Percentiles rank a stretch among this genome's conserved stretches.
Evolutionary conservation across 208 protist species (phyloP).

Genomic region (Trichomonas vaginalis): DNA sequence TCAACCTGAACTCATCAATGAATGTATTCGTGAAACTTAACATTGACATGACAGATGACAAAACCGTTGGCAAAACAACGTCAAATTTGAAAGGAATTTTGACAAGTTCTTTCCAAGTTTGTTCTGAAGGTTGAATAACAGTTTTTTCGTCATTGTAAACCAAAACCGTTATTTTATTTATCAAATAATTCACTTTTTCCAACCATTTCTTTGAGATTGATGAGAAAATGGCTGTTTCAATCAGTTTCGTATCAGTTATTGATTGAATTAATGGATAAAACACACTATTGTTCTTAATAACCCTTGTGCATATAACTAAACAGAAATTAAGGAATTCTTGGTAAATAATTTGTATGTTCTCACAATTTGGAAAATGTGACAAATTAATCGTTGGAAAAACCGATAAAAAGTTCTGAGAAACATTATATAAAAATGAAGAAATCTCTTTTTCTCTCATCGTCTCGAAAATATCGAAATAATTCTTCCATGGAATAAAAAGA

Average conservation of each 20-base stretch:
- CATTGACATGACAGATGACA: background rate
- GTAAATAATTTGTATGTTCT: background rate
- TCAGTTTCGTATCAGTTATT: background rate
- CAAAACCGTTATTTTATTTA: background rate
- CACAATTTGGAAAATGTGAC: background rate
- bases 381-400: background rate
- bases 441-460: background rate
- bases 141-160: background rate
- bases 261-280: background rate
- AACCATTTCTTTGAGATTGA: background rate
- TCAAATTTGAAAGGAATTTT: background rate
- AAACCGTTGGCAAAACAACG: background rate
- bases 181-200: background rate
- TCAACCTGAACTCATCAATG: background rate
- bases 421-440: background rate
- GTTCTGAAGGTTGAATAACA: background rate
- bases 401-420: background rate
- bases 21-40: background rate
- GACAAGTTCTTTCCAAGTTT: background rate
- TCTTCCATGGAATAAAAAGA: background rate
- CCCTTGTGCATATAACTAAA: background rate
- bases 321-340: background rate
- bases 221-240: background rate
- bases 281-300: background rate
- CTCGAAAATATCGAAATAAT: background rate